phyloP scores from a whole-genome alignment of 1,284 basidiomycete genomes.

The Moesziomyces globuligerus region DNA sequence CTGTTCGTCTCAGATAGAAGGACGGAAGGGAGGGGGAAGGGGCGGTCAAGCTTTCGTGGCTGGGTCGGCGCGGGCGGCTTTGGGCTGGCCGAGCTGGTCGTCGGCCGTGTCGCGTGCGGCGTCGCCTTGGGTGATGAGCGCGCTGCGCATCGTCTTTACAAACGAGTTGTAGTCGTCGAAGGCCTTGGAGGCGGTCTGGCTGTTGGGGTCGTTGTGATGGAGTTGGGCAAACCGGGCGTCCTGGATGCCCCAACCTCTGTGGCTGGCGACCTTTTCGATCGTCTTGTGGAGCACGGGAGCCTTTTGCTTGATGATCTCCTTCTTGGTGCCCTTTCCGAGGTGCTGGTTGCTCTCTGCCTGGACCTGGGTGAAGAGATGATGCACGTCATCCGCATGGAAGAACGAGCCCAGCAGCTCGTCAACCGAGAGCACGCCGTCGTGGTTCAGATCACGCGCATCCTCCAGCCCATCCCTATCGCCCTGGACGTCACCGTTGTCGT shows the following conservation, averaged over 20 bases:
- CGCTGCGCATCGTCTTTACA: conserved; percentile 35
- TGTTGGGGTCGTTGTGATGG: conserved; percentile 3
- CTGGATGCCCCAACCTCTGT: conserved; percentile 37
- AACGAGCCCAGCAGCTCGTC: conserved; percentile 34
- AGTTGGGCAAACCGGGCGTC: conserved; percentile 22
- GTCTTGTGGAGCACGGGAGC: conserved; percentile 35
- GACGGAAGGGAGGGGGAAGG: neutral
- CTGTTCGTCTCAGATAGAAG: too few relatives aligned
- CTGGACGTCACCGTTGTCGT: neutral
- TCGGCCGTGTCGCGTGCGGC: conserved; percentile 5
- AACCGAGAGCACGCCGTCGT: conserved; percentile 16
- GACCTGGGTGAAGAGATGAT: conserved; percentile 12
- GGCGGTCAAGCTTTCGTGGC: conserved; percentile 8
- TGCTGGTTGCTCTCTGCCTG: conserved; percentile 1
- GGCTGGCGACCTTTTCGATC: conserved; percentile 29
- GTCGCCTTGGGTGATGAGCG: conserved; percentile 22
- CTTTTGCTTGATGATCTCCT: conserved; percentile 30
- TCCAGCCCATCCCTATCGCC: neutral
- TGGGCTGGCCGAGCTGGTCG: conserved; percentile 8
- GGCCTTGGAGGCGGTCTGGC: conserved; percentile 1
- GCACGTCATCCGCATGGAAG: conserved; percentile 33
- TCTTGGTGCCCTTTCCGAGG: conserved; percentile 25
- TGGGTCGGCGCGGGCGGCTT: conserved; percentile 5
- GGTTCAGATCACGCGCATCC: conserved; percentile 12
- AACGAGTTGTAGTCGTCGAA: conserved; percentile 43